These are phyloP conservation scores for Lepidium didymum DNA, from an alignment of 345 rosid species.

Conservation along the genomic window DNA sequence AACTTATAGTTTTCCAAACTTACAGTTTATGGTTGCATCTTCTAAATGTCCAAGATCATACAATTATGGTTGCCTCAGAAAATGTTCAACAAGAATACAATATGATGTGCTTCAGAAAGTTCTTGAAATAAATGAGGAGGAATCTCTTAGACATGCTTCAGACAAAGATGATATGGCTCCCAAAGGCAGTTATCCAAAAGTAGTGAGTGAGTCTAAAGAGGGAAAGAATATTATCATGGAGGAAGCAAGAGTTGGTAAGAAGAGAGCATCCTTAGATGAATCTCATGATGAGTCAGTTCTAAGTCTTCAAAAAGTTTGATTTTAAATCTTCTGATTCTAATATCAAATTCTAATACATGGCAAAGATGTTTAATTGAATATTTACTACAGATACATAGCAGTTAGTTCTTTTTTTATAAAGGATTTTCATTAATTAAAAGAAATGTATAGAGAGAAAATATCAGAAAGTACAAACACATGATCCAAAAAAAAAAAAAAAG, in stretches of 20 bases:
- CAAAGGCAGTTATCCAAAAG: background rate
- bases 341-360: conserved; percentile 6
- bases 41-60: conserved; percentile 18
- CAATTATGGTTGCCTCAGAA: conserved; percentile 23
- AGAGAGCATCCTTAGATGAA: conserved; percentile 11
- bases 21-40: too few species aligned
- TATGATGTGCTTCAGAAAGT: background rate
- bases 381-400: too few species aligned
- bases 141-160: conserved; percentile 25
- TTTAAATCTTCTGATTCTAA: conserved; percentile 24
- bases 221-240: conserved; percentile 15
- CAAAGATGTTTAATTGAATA: too few species aligned
- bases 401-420: too few species aligned
- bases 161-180: conserved; percentile 17
- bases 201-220: background rate
- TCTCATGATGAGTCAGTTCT: conserved; percentile 26
- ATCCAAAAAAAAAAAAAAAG: too few species aligned
- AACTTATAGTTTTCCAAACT: too few species aligned
- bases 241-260: conserved; percentile 7
- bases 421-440: too few species aligned
- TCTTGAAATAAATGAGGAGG: conserved; percentile 12
- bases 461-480: too few species aligned
- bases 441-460: too few species aligned
- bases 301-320: conserved; percentile 7
- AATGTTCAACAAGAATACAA: conserved; percentile 8